Evolutionary conservation across 2,329 filamentous ascomycete genomes (phyloP).

Genomic region (Canariomyces notabilis): DNA sequence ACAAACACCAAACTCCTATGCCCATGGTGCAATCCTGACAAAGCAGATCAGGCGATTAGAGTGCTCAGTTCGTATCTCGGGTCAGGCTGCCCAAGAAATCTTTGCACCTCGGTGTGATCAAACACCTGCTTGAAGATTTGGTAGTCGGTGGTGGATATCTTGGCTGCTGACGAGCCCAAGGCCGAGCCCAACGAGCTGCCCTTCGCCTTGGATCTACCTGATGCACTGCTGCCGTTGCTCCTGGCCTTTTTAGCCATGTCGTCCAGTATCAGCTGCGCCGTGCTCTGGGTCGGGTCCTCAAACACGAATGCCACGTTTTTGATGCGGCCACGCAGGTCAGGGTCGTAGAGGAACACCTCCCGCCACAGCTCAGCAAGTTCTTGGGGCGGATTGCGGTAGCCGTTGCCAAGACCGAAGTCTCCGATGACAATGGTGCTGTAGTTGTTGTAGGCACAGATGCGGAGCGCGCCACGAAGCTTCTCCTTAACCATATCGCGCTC

Average conservation of each 20-base stretch:
- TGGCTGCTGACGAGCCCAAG: slow-evolving; percentile 28
- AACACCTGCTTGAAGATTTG: slow-evolving; percentile 53
- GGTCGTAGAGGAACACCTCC: slow-evolving; percentile 58
- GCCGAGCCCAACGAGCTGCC: slow-evolving; percentile 29
- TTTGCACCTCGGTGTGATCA: slow-evolving; percentile 43
- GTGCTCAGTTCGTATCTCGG: slow-evolving; percentile 51
- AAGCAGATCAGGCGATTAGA: slow-evolving; percentile 35
- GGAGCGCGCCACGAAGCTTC: slow-evolving; percentile 66
- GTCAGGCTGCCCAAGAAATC: slow-evolving; percentile 47
- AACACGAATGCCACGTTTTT: slow-evolving; percentile 60
- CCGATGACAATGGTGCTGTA: slow-evolving; percentile 56
- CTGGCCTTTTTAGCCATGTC: slow-evolving; percentile 50
- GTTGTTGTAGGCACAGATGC: slow-evolving; percentile 60
- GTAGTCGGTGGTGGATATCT: slow-evolving; percentile 40
- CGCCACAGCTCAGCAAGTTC: slow-evolving; percentile 63
- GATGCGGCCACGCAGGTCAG: slow-evolving; percentile 58
- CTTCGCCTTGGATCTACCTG: slow-evolving; percentile 31
- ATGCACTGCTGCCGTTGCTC: slow-evolving; percentile 24
- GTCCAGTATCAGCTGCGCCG: slow-evolving; percentile 47
- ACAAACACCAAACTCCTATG: slow-evolving; percentile 5
- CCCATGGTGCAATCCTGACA: background rate
- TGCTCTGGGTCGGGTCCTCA: slow-evolving; percentile 52
- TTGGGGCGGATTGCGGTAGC: slow-evolving; percentile 58
- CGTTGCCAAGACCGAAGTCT: slow-evolving; percentile 61
- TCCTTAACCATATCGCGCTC: slow-evolving; percentile 68